Conservation (phyloP, 2,329 filamentous ascomycete species). For the Onygena corvina region DNA sequence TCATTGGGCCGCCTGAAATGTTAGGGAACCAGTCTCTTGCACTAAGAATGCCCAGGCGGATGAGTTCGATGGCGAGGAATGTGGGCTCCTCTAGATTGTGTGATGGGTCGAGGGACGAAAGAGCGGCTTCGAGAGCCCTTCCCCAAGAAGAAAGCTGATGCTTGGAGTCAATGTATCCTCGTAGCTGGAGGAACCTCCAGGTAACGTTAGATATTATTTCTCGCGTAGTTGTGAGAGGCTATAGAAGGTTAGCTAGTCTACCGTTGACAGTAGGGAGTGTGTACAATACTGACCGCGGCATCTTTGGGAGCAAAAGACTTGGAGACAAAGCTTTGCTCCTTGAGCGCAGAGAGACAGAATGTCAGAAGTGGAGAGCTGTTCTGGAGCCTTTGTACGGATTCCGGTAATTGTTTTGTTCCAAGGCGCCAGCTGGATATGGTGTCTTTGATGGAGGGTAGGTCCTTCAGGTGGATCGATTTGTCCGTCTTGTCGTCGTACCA, state of each 20-base stretch:
- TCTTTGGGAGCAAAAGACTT: slow-evolving; percentile 53
- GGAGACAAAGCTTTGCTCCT: slow-evolving; percentile 56
- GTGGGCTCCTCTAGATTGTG: slow-evolving; percentile 61
- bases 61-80: slow-evolving; percentile 73
- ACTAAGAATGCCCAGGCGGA: slow-evolving; percentile 67
- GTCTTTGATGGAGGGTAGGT: slow-evolving; percentile 42
- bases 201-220: slow-evolving; percentile 64
- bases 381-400: slow-evolving; percentile 26
- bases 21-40: slow-evolving; percentile 51
- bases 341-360: slow-evolving; percentile 50
- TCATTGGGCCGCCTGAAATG: slow-evolving; percentile 47
- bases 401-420: slow-evolving; percentile 42
- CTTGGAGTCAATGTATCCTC: slow-evolving; percentile 66
- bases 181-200: slow-evolving; percentile 81
- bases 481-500: slow-evolving; percentile 67
- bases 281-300: slow-evolving; percentile 23
- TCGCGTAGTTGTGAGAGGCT: slow-evolving; percentile 49
- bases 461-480: slow-evolving; percentile 51
- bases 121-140: slow-evolving; percentile 58
- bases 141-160: slow-evolving; percentile 81
- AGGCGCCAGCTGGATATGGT: slow-evolving; percentile 60
- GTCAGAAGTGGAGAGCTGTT: slow-evolving; percentile 19
- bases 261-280: not conserved
- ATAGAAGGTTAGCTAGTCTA: slow-evolving; percentile 14
- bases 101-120: slow-evolving; percentile 49